A percentile compares a stretch with the other conserved stretches of the same genome.
Evolutionary conservation across 208 protist genomes (phyloP).

Genomic region (Leishmania major): DNA sequence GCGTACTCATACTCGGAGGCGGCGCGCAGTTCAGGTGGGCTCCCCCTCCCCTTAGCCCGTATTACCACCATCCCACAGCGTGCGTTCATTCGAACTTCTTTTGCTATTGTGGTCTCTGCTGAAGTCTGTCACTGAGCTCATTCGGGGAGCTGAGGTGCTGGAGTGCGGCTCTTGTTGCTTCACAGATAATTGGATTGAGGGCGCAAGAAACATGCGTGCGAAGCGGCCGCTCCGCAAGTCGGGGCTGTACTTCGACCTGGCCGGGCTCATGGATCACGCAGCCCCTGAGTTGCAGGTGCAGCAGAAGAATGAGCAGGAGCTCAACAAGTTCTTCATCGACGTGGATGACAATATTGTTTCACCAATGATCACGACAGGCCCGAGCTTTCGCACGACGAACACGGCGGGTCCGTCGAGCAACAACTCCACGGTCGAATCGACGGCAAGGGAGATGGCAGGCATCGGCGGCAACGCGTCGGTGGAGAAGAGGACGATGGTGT

Average conservation of each 20-base stretch:
- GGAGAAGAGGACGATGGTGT: background rate
- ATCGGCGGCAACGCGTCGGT: background rate
- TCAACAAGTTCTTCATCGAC: slow-evolving; percentile 79
- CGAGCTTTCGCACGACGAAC: slow-evolving; percentile 15
- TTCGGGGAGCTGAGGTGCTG: background rate
- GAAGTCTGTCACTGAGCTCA: background rate
- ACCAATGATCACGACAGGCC: slow-evolving; percentile 71
- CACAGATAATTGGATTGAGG: background rate
- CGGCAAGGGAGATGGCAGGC: background rate
- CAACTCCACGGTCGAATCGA: slow-evolving; percentile 12
- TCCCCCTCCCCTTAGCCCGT: background rate
- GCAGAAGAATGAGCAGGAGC: slow-evolving; percentile 62
- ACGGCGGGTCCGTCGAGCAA: slow-evolving; percentile 20
- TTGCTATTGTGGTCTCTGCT: background rate
- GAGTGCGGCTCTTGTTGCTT: too few species aligned
- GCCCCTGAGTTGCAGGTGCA: slow-evolving; percentile 68
- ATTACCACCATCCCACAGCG: background rate
- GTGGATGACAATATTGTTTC: slow-evolving; percentile 75
- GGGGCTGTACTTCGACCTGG: slow-evolving; percentile 51
- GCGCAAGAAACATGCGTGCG: slow-evolving; percentile 37
- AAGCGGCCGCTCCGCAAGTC: slow-evolving; percentile 34
- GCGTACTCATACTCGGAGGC: too few species aligned
- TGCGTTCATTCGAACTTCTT: background rate
- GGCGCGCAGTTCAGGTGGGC: background rate
- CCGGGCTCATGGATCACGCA: slow-evolving; percentile 50